A percentile compares a stretch with the other conserved stretches of the same genome.
Conservation (phyloP, 208 protist species). For the Trypanosomatidae sp. region DNA sequence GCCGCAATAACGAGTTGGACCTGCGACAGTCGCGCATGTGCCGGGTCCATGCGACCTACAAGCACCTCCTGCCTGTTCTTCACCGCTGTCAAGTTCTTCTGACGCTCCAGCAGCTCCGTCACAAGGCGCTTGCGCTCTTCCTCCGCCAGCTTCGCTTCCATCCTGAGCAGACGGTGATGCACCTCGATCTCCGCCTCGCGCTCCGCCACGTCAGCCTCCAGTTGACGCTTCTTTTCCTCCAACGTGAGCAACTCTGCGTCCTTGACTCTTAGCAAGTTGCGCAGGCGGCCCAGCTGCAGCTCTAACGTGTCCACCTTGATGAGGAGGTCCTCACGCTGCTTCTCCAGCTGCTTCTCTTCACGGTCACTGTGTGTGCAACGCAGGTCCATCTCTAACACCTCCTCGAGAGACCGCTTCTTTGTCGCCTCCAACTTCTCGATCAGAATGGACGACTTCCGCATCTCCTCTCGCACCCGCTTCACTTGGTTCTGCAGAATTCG, state of each 20-base stretch:
- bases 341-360: conserved; percentile 50
- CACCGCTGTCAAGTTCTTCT: conserved; percentile 54
- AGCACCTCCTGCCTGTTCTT: conserved; percentile 78
- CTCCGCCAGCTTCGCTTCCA: conserved; percentile 80
- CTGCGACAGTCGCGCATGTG: conserved; percentile 64
- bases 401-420: conserved; percentile 48
- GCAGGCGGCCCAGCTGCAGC: conserved; percentile 84
- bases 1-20: conserved; percentile 83
- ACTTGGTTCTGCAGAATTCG: conserved; percentile 83
- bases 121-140: conserved; percentile 78
- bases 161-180: conserved; percentile 77
- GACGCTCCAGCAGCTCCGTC: conserved; percentile 71
- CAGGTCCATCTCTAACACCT: conserved; percentile 81
- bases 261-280: conserved; percentile 40
- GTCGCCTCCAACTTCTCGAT: conserved; percentile 56
- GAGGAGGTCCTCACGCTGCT: conserved; percentile 74
- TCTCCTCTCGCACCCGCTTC: conserved; percentile 89
- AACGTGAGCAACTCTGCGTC: conserved; percentile 69
- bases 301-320: conserved; percentile 85
- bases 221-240: conserved; percentile 78
- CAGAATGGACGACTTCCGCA: conserved; percentile 58
- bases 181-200: conserved; percentile 81
- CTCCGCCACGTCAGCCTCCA: conserved; percentile 60
- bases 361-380: conserved; percentile 71
- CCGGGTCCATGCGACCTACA: conserved; percentile 70